Percentiles rank a stretch among this genome's conserved stretches.
phyloP scores from a whole-genome alignment of 2,329 filamentous ascomycete species.

The Aspergillus spinulosporus region DNA sequence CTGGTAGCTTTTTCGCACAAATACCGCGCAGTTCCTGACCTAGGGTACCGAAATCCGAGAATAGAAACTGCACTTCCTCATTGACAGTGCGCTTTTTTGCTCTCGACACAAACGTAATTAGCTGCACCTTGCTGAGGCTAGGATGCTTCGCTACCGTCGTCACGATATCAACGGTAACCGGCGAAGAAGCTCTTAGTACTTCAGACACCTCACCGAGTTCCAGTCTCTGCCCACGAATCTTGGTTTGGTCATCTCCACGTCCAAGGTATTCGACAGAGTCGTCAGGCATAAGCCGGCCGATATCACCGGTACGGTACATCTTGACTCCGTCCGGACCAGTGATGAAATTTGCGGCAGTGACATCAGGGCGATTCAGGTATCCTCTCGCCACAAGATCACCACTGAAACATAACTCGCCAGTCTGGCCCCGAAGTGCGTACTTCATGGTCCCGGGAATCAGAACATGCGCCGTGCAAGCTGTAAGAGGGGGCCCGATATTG shows the following conservation, averaged over 20 bases:
- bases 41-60: slow-evolving; percentile 22
- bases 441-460: slow-evolving; percentile 28
- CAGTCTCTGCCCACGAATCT: slow-evolving; percentile 77
- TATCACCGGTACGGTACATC: slow-evolving; percentile 78
- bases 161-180: slow-evolving; percentile 27
- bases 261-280: slow-evolving; percentile 72
- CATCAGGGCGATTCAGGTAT: slow-evolving; percentile 33
- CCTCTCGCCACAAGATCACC: slow-evolving; percentile 32
- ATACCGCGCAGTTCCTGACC: slow-evolving; percentile 27
- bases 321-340: slow-evolving; percentile 32
- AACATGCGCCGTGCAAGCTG: slow-evolving; percentile 29
- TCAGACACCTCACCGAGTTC: slow-evolving; percentile 71
- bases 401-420: slow-evolving; percentile 33
- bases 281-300: slow-evolving; percentile 74
- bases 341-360: slow-evolving; percentile 21
- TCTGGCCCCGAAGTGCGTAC: slow-evolving; percentile 29
- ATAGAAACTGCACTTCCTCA: slow-evolving; percentile 20
- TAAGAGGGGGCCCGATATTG: slow-evolving; percentile 34
- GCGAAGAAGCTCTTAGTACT: slow-evolving; percentile 28
- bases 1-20: slow-evolving; percentile 29
- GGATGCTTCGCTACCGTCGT: slow-evolving; percentile 34
- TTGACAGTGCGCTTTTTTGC: slow-evolving; percentile 13
- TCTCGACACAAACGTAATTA: slow-evolving; percentile 33
- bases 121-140: slow-evolving; percentile 27
- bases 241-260: slow-evolving; percentile 77